Conservation (phyloP, 257 asterid genomes). For the Solanum medicagineum region DNA sequence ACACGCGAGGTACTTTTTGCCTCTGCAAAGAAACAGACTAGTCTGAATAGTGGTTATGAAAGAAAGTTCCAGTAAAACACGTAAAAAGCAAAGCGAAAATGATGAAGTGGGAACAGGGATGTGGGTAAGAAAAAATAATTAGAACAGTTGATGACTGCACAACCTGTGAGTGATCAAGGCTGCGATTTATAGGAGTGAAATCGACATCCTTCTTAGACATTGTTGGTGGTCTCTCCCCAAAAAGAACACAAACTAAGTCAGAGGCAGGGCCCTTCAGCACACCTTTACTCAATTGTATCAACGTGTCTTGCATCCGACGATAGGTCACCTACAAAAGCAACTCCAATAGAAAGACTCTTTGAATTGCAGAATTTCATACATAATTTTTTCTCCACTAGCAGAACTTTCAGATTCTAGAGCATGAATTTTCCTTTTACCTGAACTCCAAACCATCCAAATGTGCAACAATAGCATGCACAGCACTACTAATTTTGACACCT, state of each 20-base stretch:
- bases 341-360: not conserved
- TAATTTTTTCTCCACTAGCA: not conserved
- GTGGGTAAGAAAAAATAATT: not conserved
- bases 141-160: not conserved
- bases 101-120: not conserved
- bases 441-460: not conserved
- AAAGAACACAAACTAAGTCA: conserved; percentile 82
- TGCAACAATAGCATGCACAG: not conserved
- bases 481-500: not conserved
- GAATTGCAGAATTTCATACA: not conserved
- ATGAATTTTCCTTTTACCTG: not conserved
- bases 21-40: not conserved
- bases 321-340: conserved; percentile 64
- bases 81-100: not conserved
- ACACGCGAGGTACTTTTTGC: not conserved
- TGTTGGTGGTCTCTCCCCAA: conserved; percentile 73
- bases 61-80: not conserved
- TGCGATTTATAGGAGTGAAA: conserved; percentile 53
- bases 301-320: conserved; percentile 83
- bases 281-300: conserved; percentile 83
- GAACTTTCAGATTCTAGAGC: not conserved
- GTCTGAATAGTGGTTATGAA: not conserved
- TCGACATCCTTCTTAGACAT: conserved; percentile 55
- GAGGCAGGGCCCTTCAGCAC: conserved; percentile 88
- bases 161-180: conserved; percentile 94